phyloP scores from a whole-genome alignment of 345 rosid genomes.

The Eucalyptus viminalis region DNA sequence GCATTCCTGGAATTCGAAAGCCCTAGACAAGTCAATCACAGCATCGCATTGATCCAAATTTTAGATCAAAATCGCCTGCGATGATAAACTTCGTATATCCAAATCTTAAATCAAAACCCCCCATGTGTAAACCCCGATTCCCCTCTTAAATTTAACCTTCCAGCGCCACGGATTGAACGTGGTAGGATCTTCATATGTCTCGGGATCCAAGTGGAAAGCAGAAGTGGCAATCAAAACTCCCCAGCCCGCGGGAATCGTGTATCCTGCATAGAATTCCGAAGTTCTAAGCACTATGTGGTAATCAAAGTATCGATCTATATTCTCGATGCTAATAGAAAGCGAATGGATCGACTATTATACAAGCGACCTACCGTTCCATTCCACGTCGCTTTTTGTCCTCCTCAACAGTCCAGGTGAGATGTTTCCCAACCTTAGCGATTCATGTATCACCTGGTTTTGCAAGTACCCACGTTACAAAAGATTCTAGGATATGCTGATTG shows the following conservation, averaged over 20 bases:
- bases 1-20: not conserved
- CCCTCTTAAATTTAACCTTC: not conserved
- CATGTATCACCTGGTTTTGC: not conserved
- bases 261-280: not conserved
- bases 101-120: not conserved
- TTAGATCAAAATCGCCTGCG: not conserved
- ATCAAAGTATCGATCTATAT: not conserved
- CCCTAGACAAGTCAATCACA: not conserved
- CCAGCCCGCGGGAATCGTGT: slow-evolving; percentile 14
- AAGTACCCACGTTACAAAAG: not conserved
- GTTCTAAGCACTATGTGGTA: not conserved
- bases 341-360: not conserved
- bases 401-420: not conserved
- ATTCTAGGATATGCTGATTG: not conserved
- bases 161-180: slow-evolving; percentile 14
- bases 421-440: not conserved
- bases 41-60: not conserved
- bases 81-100: not conserved
- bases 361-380: slow-evolving; percentile 6
- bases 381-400: not conserved
- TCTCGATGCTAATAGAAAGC: not conserved
- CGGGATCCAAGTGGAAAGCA: slow-evolving; percentile 4
- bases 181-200: slow-evolving; percentile 3
- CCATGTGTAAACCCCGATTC: not conserved
- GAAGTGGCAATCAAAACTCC: not conserved